Base-by-base conservation (phyloP, 768 basidiomycete genomes). In the Grammothele lineata region DNA sequence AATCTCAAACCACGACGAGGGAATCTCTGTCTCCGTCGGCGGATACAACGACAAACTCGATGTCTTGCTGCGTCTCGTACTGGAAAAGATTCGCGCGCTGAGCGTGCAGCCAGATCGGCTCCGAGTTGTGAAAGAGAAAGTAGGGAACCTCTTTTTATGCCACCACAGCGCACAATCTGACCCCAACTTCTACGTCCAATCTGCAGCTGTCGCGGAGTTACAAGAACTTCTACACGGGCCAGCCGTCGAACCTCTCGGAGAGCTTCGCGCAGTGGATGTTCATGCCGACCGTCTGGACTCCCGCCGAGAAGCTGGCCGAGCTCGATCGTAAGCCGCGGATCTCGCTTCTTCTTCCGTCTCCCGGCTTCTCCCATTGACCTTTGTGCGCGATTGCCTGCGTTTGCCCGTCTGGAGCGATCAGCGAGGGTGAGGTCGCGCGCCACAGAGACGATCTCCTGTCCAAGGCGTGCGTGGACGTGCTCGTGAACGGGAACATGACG, bases 41-140 rank as follows among this genome's bases (percentile, higher is more conserved):
- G 78, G 78, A 3, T 80, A 78, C 63, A 71, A 71, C 57, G 76
- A 78, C 61, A 77, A 78, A 60, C 63, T 80, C 0, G 52, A 66
- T 3, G 68, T 72, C 0, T 61, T 80, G 26, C 60, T 74, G 6
- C 62, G 72, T 45, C 68, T 65, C 6, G 70, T 78, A 46, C 48
- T 77, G 32, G 57, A 65, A 22, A 64, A 66, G 51, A 57, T 80
- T 47, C 67, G 65, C 45, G 58, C 51, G 21, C 61, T 76, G 45
- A 52, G 63, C 45, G 61, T 77, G 10, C 67, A 73, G 30, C 55
- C 58, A 10, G 64, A 70, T 37, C 52, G 77, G 24, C 71, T 78
- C 55, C 64, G 59, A 45, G 66, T 78, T 24, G 60, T 76, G 27
- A 62, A 63, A 32, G 77, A 80, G 52, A 64, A 72, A 59, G 73